phyloP scores from a whole-genome alignment of 2,329 filamentous ascomycete species.

The Gnomoniopsis smithogilvyi region DNA sequence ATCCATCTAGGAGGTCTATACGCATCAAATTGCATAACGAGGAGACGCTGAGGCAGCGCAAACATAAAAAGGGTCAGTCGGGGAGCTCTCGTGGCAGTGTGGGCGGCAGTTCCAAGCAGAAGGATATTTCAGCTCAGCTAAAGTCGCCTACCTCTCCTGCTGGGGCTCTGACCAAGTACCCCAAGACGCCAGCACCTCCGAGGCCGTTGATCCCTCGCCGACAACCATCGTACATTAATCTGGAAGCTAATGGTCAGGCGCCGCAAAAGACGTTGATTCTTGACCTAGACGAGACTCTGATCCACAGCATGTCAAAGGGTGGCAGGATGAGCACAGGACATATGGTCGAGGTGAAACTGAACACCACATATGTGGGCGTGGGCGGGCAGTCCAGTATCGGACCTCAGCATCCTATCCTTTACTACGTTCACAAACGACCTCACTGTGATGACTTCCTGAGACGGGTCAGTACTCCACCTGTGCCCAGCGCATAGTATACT shows the following conservation, averaged over 20 bases:
- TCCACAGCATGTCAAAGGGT: constrained; percentile 96
- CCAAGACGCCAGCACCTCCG: constrained; percentile 83
- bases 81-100: constrained; percentile 40
- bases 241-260: constrained; percentile 46
- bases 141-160: constrained; percentile 91
- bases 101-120: constrained; percentile 30
- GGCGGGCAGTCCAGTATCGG: constrained; percentile 66
- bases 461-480: constrained; percentile 50
- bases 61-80: constrained; percentile 61
- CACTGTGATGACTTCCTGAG: constrained; percentile 96
- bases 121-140: constrained; percentile 70
- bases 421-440: constrained; percentile 97
- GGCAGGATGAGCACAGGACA: constrained; percentile 94
- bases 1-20: constrained; percentile 73
- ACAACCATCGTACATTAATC: constrained; percentile 80
- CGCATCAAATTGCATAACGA: constrained; percentile 87
- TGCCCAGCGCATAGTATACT: background rate
- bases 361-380: constrained; percentile 65
- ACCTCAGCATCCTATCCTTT: constrained; percentile 92
- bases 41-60: constrained; percentile 69
- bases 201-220: constrained; percentile 84
- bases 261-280: constrained; percentile 92
- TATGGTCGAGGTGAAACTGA: constrained; percentile 96
- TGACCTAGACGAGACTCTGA: constrained; percentile 94
- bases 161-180: constrained; percentile 79